phyloP scores from a whole-genome alignment of 768 basidiomycete species.

The Trametes gibbosa region DNA sequence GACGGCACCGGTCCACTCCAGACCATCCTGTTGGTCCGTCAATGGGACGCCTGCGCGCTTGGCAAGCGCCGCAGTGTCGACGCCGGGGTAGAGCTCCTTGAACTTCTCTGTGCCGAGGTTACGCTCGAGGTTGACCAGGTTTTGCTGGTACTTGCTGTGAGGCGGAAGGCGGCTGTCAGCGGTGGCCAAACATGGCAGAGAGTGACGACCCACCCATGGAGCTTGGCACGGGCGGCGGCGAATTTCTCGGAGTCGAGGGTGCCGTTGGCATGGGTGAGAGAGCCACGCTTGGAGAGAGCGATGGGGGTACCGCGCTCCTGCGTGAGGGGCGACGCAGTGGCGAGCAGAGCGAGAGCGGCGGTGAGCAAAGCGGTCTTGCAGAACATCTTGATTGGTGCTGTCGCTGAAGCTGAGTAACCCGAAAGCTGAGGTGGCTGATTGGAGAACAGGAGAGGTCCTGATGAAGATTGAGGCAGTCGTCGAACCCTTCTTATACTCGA shows the following conservation, averaged over 20 bases:
- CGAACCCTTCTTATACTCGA: background rate
- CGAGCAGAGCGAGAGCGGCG: conserved; percentile 23
- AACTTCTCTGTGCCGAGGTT: conserved; percentile 11
- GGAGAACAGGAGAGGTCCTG: conserved; percentile 1
- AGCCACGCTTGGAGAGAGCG: conserved; percentile 15
- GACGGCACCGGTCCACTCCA: conserved; percentile 11
- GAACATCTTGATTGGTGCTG: conserved; percentile 19
- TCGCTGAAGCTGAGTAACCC: background rate
- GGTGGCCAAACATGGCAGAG: background rate
- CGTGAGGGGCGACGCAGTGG: conserved; percentile 17
- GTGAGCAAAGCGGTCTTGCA: conserved; percentile 22
- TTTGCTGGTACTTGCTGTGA: conserved; percentile 18
- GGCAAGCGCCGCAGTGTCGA: background rate
- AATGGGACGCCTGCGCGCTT: conserved; percentile 7
- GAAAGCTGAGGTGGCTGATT: background rate
- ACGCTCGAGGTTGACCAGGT: conserved; percentile 18
- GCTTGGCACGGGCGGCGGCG: background rate
- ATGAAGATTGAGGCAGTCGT: background rate
- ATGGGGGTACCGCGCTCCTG: conserved; percentile 2
- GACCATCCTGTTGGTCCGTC: conserved; percentile 2
- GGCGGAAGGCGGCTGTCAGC: background rate
- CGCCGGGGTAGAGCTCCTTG: conserved; percentile 4
- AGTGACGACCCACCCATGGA: conserved; percentile 3
- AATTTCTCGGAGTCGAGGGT: conserved; percentile 10
- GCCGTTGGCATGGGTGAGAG: conserved; percentile 15